Conservation (phyloP, 2,329 filamentous ascomycete genomes). For the Mycogone perniciosa region DNA sequence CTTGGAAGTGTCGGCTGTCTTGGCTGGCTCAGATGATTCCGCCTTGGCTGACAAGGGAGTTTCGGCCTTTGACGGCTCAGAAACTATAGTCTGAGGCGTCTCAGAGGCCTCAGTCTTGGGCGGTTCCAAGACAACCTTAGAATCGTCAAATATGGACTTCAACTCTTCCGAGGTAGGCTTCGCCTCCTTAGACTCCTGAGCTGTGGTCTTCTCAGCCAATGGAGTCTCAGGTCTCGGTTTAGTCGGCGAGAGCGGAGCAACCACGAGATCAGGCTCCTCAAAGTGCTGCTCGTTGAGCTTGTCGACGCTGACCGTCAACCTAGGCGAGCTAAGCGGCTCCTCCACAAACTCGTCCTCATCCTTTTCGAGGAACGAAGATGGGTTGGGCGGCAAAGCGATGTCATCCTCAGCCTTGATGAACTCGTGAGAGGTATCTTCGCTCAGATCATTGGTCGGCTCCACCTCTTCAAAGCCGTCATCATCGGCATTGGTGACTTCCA, state of each 20-base stretch:
- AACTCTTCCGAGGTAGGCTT: too few species aligned
- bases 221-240: constrained; percentile 23
- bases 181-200: constrained; percentile 10
- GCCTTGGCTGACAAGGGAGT: background rate
- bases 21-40: background rate
- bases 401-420: constrained; percentile 57
- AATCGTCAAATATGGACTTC: too few species aligned
- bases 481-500: constrained; percentile 73
- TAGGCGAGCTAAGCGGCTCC: constrained; percentile 65
- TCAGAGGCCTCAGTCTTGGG: constrained; percentile 1
- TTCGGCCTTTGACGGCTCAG: background rate
- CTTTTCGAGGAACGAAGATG: constrained; percentile 34
- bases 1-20: background rate
- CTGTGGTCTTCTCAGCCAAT: background rate
- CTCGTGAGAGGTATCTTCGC: constrained; percentile 65
- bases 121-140: constrained; percentile 1
- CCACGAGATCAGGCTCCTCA: constrained; percentile 51
- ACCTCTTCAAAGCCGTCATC: constrained; percentile 96
- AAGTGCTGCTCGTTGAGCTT: constrained; percentile 46
- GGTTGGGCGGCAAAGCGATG: constrained; percentile 26
- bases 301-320: constrained; percentile 55
- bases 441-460: constrained; percentile 59
- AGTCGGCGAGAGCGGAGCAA: constrained; percentile 51
- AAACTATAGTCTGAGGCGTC: background rate
- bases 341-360: constrained; percentile 73